Percentiles rank a stretch among this genome's conserved stretches.
Evolutionary conservation across 2,329 filamentous ascomycete species (phyloP).

Genomic region (Aspergillus candidus): DNA sequence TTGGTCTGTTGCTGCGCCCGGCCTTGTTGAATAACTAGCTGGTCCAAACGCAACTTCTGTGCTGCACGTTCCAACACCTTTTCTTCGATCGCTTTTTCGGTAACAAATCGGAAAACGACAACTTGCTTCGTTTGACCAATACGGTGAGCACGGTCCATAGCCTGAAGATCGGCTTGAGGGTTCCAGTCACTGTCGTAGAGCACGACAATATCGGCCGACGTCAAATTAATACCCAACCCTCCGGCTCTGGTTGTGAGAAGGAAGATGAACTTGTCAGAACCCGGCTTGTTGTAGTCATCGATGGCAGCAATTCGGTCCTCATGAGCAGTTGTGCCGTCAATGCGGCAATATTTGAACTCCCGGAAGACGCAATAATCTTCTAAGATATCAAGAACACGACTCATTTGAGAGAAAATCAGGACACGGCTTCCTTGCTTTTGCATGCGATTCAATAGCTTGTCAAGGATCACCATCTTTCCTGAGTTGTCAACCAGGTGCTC

Average conservation of each 20-base stretch:
- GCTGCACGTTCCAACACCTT: constrained; percentile 95
- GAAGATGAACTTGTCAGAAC: constrained; percentile 94
- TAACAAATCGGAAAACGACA: constrained; percentile 91
- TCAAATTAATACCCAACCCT: constrained; percentile 94
- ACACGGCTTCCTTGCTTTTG: constrained; percentile 83
- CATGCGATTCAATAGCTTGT: constrained; percentile 81
- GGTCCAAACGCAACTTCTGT: constrained; percentile 91
- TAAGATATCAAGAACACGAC: constrained; percentile 88
- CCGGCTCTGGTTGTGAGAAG: constrained; percentile 91
- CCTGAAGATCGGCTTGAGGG: constrained; percentile 93
- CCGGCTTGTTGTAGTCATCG: constrained; percentile 95
- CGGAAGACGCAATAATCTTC: constrained; percentile 98
- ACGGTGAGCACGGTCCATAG: constrained; percentile 97
- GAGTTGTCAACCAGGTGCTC: constrained; percentile 91
- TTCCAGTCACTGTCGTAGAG: constrained; percentile 99
- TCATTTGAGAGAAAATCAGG: constrained; percentile 99
- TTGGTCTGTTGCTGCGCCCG: constrained; percentile 86
- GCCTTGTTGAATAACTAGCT: constrained; percentile 96
- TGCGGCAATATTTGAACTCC: constrained; percentile 91
- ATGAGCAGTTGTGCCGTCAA: constrained; percentile 92
- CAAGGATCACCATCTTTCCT: constrained; percentile 95
- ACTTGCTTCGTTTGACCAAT: constrained; percentile 99
- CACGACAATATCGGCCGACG: constrained; percentile 88
- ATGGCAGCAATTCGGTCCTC: constrained; percentile 97
- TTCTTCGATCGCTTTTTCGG: constrained; percentile 96